Percentiles rank a stretch among this genome's conserved stretches.
These are phyloP conservation scores for Fraxinus paxiana DNA, from an alignment of 305 asterid species.

Conservation along the genomic window DNA sequence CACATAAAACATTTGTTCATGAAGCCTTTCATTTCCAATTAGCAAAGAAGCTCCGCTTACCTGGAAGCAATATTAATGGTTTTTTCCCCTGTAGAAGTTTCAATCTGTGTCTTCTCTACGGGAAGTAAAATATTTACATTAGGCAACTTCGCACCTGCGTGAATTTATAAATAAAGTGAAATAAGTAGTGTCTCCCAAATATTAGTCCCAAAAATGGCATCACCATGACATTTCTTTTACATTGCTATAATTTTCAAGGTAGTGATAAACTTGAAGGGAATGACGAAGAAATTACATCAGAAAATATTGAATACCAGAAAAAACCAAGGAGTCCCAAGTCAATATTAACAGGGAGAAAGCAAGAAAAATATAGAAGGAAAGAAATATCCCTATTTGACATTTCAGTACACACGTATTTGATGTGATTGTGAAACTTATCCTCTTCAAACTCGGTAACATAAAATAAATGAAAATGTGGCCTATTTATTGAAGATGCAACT, in stretches of 20 bases:
- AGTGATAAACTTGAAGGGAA: neutral
- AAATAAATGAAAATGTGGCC: neutral
- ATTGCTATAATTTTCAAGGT: neutral
- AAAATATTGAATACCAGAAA: neutral
- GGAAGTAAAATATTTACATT: constrained; percentile 69
- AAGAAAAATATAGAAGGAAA: neutral
- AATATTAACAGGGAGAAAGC: neutral
- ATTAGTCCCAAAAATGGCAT: neutral
- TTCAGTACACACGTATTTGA: neutral
- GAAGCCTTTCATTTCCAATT: constrained; percentile 16
- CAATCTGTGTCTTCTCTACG: constrained; percentile 52
- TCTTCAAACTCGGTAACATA: neutral
- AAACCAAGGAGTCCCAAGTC: neutral
- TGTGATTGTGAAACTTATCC: neutral
- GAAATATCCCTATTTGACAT: neutral
- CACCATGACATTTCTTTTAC: neutral
- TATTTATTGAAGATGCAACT: neutral
- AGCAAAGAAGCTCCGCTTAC: constrained; percentile 39
- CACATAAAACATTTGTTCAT: neutral
- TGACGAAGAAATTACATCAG: neutral
- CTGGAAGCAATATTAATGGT: constrained; percentile 66
- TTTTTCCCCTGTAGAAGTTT: constrained; percentile 63
- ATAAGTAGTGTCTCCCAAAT: neutral
- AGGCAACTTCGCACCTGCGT: constrained; percentile 83
- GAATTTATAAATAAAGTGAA: constrained; percentile 23